Conservation (phyloP, 2,329 filamentous ascomycete genomes). For the Stachybotrys chartarum region DNA sequence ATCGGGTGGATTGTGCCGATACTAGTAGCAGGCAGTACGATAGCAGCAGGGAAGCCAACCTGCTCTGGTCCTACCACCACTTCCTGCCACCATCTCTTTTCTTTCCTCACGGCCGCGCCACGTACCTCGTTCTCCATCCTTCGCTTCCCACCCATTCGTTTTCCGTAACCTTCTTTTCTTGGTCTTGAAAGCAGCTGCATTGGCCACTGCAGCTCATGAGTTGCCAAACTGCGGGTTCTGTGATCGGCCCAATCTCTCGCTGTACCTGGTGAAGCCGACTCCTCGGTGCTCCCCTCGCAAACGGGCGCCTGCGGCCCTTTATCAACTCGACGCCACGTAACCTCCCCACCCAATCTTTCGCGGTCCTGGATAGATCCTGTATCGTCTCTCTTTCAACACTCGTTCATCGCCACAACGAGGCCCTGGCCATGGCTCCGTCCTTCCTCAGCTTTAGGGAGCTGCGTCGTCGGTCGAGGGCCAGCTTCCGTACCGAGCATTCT, state of each 20-base stretch:
- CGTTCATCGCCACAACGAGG: background rate
- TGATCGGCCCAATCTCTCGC: background rate
- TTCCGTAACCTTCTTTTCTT: background rate
- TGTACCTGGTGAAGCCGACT: background rate
- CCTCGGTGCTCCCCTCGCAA: background rate
- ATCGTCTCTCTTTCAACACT: background rate
- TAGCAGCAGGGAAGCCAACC: background rate
- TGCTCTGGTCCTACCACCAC: background rate
- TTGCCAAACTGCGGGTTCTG: background rate
- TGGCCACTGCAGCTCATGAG: background rate
- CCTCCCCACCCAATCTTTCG: background rate
- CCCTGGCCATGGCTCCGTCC: conserved; percentile 45
- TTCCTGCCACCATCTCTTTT: background rate
- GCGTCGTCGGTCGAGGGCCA: conserved; percentile 68
- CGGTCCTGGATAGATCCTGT: background rate
- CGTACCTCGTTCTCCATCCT: background rate
- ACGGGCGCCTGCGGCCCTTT: background rate
- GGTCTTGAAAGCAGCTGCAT: background rate
- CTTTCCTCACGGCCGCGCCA: background rate
- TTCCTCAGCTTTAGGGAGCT: conserved; percentile 66
- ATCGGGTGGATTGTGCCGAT: background rate
- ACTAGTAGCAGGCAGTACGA: background rate
- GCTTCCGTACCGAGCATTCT: conserved; percentile 59
- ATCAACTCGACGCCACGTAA: background rate
- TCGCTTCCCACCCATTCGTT: background rate